Evolutionary conservation across 805 yeast genomes (phyloP), one percentile per base, ranked within the genome.

Genomic region (Danielozyma ontarioensis): DNA sequence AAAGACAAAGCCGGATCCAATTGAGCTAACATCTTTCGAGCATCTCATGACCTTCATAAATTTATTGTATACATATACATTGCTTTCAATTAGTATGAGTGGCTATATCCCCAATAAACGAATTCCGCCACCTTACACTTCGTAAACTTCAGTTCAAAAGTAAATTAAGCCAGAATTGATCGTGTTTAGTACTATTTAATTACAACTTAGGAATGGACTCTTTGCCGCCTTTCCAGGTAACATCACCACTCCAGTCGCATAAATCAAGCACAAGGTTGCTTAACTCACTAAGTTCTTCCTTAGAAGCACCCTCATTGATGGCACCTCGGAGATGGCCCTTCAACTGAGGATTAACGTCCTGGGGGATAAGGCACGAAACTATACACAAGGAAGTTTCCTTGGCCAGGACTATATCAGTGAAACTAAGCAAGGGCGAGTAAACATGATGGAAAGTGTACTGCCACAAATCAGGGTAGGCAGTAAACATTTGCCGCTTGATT

Each of bases 301-400:
- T 49, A 7, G 83, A 66, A 6, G 84, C 82, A 0, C 96, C 96
- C 18, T 78, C 73, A 48, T 86, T 87, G 31, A 79, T 40, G 0
- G 96, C 96, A 0, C 97, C 97, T 53, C 72, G 76, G 40, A 89
- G 67, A 53, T 89, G 97, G 0, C 97, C 97, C 57, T 86, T 84
- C 44, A 89, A 67, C 48, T 89, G 96, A 0, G 96, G 95, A 45
- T 84, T 86, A 8, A 89, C 96, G 55, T 89, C 95, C 52, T 86
- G 96, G 1, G 97, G 96, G 8, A 89, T 78, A 44, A 89, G 68
- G 40, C 90, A 72, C 1, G 94, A 80, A 13, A 89, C 74, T 2
- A 89, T 76, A 21, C 86, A 80, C 37, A 86, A 52, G 21, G 90
- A 78, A 1, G 96, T 82, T 42, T 87, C 95, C 41, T 65, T 68